Conservation (phyloP, 352 stramenopile genomes). For the Globisporangium alternatum region DNA sequence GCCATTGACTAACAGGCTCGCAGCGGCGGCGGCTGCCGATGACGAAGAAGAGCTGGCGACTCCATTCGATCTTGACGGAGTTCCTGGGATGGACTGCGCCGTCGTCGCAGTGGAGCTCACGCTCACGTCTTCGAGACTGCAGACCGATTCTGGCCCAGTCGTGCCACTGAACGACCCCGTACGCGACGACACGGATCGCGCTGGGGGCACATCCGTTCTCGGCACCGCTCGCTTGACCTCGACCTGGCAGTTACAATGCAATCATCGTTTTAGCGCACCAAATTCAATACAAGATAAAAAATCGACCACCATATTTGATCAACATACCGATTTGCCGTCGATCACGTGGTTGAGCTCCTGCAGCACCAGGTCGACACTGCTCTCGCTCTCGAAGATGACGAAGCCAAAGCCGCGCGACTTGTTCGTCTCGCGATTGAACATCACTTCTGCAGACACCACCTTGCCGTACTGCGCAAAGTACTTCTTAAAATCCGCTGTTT, state of each 20-base stretch:
- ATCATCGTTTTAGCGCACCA: neutral
- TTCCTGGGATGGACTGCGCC: constrained; percentile 50
- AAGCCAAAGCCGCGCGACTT: constrained; percentile 93
- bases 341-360: constrained; percentile 89
- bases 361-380: constrained; percentile 84
- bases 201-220: constrained; percentile 74
- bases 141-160: constrained; percentile 63
- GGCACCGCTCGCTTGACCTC: constrained; percentile 87
- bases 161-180: constrained; percentile 78
- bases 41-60: constrained; percentile 26
- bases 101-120: constrained; percentile 44
- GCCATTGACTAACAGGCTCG: constrained; percentile 42
- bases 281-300: neutral
- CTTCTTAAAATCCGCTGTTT: constrained; percentile 83
- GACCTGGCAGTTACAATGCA: constrained; percentile 24
- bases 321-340: constrained; percentile 83
- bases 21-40: constrained; percentile 12
- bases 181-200: constrained; percentile 69
- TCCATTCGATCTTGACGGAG: constrained; percentile 48
- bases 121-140: constrained; percentile 65
- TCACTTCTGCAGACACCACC: constrained; percentile 92
- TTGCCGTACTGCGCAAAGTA: constrained; percentile 93
- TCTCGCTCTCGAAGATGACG: constrained; percentile 91
- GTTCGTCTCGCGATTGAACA: constrained; percentile 95
- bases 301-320: neutral